Evolutionary conservation across 176 grass and related monocot species (phyloP), one percentile per base, ranked within the genome.

Genomic region (Hsuehochloa calcarea): DNA sequence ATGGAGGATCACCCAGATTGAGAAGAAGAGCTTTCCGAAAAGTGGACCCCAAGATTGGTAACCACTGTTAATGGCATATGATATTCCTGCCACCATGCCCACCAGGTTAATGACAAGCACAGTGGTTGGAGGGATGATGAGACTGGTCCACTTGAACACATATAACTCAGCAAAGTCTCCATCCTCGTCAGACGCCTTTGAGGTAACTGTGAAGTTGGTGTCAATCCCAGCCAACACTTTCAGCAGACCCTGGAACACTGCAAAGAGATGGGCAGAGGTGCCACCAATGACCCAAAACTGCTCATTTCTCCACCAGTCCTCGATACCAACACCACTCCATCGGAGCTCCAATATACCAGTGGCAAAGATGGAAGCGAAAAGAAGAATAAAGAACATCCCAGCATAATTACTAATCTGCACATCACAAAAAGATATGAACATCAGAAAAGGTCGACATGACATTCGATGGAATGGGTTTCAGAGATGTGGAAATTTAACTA

Each of bases 1-100:
- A 94, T 97, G 95, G 71, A 97, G 87, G 68, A 97, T 97, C 70
- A 97, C 95, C 95, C 95, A 97, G n/a, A 97, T 97, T 8, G 95
- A 85, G 72, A 97, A 97, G 90, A 97, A 97, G 19, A 97, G 88
- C 69, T 97, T 97, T 68, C 95, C 94, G 3, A 97, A 97, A 15
- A 97, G 86, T 0, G 95, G 95, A 14, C 95, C 95, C 95, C 95
- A 97, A 1, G 95, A 97, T 76, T 97, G 95, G 81, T 97, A 97
- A 22, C 95, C 95, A 22, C 92, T 94, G 95, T 97, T 97, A 35
- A 97, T 91, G 27, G 95, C 95, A 7, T 94, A 97, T 17, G 95
- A 97, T 44, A 97, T 93, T 17, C 95, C 95, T 0, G 95, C 95
- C 59, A 97, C 95, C 80, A 97, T 97, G 27, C 95, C 95, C 45